Conservation (phyloP, 805 yeast genomes). For the Hermanozyma aechmeae region DNA sequence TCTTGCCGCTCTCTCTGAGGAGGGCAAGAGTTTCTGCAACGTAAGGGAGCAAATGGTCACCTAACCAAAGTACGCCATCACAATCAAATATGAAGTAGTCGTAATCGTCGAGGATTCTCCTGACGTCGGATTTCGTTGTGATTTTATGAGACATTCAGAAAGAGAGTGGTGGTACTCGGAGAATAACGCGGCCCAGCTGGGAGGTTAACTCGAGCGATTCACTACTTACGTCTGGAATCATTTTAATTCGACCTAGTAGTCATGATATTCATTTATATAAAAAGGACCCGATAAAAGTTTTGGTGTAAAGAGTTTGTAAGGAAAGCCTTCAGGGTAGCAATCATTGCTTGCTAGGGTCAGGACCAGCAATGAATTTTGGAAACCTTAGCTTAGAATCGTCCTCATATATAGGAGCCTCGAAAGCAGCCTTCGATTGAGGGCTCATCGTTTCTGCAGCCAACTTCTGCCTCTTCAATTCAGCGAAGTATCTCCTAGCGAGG, state of each 20-base stretch:
- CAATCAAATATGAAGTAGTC: slow-evolving; percentile 93
- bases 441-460: slow-evolving; percentile 34
- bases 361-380: slow-evolving; percentile 34
- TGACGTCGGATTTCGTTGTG: slow-evolving; percentile 36
- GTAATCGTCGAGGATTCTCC: slow-evolving; percentile 48
- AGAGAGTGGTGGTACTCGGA: no score
- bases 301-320: no score
- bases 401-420: slow-evolving; percentile 33
- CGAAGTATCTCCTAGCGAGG: slow-evolving; percentile 56
- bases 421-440: slow-evolving; percentile 28
- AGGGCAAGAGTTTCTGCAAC: slow-evolving; percentile 67
- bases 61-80: slow-evolving; percentile 96
- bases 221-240: no score
- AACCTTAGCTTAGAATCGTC: slow-evolving; percentile 36
- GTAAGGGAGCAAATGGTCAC: slow-evolving; percentile 69
- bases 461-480: slow-evolving; percentile 61
- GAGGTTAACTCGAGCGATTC: no score
- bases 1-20: slow-evolving; percentile 48
- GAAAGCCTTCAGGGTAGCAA: no score
- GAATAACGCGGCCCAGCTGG: no score
- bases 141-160: slow-evolving; percentile 41
- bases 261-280: no score
- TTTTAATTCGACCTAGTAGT: no score
- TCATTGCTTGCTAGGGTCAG: slow-evolving; percentile 18
- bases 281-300: no score